Percentiles rank a stretch among this genome's conserved stretches.
phyloP scores from a whole-genome alignment of 768 basidiomycete species.

The Trametes meyenii region DNA sequence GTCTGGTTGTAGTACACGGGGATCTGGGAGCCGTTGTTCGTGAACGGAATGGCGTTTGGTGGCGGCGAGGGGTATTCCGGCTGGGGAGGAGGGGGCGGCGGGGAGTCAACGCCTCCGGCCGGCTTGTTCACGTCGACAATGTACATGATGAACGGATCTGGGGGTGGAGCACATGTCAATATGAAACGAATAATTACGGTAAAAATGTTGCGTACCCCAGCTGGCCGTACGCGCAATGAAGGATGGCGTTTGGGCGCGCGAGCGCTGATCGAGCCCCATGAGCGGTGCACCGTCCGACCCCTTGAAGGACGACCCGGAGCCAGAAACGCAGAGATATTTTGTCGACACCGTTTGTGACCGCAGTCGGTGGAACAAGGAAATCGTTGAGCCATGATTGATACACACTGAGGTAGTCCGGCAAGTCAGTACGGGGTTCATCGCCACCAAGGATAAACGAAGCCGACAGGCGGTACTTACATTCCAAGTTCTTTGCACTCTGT shows the following conservation, averaged over 20 bases:
- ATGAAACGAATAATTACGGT: constrained; percentile 14
- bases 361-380: constrained; percentile 94
- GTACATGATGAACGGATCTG: constrained; percentile 95
- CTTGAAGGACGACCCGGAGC: constrained; percentile 88
- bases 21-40: constrained; percentile 81
- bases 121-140: constrained; percentile 93
- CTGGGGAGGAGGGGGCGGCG: constrained; percentile 80
- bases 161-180: constrained; percentile 20
- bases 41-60: constrained; percentile 86
- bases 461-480: constrained; percentile 58
- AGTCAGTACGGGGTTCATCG: constrained; percentile 4
- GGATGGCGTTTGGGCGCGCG: constrained; percentile 73
- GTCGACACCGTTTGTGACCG: constrained; percentile 96
- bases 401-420: constrained; percentile 57
- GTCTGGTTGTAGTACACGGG: constrained; percentile 97
- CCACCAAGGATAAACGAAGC: constrained; percentile 18
- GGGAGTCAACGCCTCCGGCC: constrained; percentile 71
- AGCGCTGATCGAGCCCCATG: constrained; percentile 76
- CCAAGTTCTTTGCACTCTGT: constrained; percentile 89
- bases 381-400: constrained; percentile 94
- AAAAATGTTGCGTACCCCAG: constrained; percentile 64
- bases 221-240: constrained; percentile 89
- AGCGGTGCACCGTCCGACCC: constrained; percentile 90
- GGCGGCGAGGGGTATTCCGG: constrained; percentile 92
- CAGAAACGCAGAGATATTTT: constrained; percentile 94